Evolutionary conservation across 2,329 filamentous ascomycete genomes (phyloP).

Genomic region (Aspergillus melleus): DNA sequence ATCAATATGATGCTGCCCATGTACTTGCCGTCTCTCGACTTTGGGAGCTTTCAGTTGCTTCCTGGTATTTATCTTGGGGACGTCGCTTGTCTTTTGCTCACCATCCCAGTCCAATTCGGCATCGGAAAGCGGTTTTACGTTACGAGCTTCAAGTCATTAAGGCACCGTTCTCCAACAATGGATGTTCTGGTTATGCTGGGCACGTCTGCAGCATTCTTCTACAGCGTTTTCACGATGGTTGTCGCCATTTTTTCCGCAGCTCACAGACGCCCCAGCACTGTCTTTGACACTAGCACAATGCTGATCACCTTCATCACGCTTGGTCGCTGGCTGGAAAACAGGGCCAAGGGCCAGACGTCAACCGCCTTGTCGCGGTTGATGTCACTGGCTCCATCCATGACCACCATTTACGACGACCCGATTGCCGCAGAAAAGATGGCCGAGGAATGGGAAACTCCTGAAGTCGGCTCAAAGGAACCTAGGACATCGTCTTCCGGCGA

Average conservation of each 20-base stretch:
- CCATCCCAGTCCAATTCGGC: constrained; percentile 92
- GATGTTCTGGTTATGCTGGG: constrained; percentile 93
- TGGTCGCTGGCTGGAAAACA: constrained; percentile 88
- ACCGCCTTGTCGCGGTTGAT: constrained; percentile 90
- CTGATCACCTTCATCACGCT: constrained; percentile 93
- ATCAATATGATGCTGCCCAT: constrained; percentile 95
- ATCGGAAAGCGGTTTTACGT: constrained; percentile 92
- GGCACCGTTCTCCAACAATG: constrained; percentile 92
- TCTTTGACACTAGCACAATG: constrained; percentile 99
- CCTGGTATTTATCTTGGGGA: constrained; percentile 87
- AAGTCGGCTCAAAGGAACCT: constrained; percentile 12
- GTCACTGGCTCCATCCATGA: constrained; percentile 95
- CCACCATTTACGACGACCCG: constrained; percentile 91
- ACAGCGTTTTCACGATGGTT: constrained; percentile 83
- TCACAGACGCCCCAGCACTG: constrained; percentile 78
- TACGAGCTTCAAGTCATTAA: constrained; percentile 89
- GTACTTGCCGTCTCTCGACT: constrained; percentile 72
- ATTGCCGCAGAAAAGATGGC: constrained; percentile 90
- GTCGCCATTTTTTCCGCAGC: constrained; percentile 75
- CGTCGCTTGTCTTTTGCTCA: constrained; percentile 76
- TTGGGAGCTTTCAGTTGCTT: constrained; percentile 66
- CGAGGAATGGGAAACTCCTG: constrained; percentile 65
- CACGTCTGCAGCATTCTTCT: constrained; percentile 94
- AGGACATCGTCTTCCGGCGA: constrained; percentile 14
- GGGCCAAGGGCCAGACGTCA: constrained; percentile 93